Evolutionary conservation across 805 yeast genomes (phyloP).

Genomic region (Priceomyces castillae): DNA sequence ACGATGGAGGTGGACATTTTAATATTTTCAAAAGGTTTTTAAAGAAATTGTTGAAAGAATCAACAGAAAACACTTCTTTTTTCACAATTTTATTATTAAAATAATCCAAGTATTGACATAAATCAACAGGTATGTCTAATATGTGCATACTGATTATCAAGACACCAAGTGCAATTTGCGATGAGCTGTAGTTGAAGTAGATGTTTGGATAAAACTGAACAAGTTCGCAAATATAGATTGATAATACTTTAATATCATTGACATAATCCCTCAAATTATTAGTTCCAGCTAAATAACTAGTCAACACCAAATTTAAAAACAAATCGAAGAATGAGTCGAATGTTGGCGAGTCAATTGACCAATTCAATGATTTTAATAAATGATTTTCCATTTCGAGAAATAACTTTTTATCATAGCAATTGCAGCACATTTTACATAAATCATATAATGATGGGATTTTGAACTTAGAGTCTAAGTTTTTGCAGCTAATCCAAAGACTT

Average conservation of each 20-base stretch:
- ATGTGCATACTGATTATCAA: slow-evolving; percentile 43
- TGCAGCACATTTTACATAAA: slow-evolving; percentile 55
- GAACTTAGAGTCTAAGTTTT: slow-evolving; percentile 52
- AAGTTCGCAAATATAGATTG: slow-evolving; percentile 64
- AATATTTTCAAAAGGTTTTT: slow-evolving; percentile 35
- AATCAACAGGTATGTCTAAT: slow-evolving; percentile 30
- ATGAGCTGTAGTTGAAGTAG: slow-evolving; percentile 54
- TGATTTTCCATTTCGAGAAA: slow-evolving; percentile 70
- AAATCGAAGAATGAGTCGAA: slow-evolving; percentile 64
- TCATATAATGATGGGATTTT: slow-evolving; percentile 55
- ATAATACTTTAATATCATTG: slow-evolving; percentile 51
- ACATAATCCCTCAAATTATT: slow-evolving; percentile 27
- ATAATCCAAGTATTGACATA: slow-evolving; percentile 18
- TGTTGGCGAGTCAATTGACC: slow-evolving; percentile 63
- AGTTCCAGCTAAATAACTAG: slow-evolving; percentile 24
- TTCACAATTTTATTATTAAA: slow-evolving; percentile 16
- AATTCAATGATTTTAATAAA: slow-evolving; percentile 57
- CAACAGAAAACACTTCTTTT: slow-evolving; percentile 18
- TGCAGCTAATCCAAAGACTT: slow-evolving; percentile 44
- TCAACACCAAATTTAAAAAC: slow-evolving; percentile 43
- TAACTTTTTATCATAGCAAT: slow-evolving; percentile 52
- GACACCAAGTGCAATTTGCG: slow-evolving; percentile 45
- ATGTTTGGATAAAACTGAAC: slow-evolving; percentile 60
- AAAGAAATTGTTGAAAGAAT: slow-evolving; percentile 17
- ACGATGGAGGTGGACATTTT: slow-evolving; percentile 46